Percentiles rank a stretch among this genome's conserved stretches.
phyloP scores from a whole-genome alignment of 768 basidiomycete genomes.

The Mycena epipterygia region DNA sequence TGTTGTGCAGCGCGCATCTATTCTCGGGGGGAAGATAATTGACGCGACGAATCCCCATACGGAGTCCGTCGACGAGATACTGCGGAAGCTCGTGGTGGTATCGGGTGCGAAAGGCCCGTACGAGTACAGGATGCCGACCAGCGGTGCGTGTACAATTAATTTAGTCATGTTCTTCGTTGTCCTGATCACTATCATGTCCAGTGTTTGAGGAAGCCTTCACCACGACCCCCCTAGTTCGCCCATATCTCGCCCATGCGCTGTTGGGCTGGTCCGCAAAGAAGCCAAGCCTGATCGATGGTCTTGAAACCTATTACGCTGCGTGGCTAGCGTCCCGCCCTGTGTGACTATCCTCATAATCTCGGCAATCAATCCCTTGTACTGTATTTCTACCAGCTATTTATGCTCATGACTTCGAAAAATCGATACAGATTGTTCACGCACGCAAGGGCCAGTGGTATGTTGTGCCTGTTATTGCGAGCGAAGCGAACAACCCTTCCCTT shows the following conservation, averaged over 20 bases:
- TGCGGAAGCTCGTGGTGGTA: conserved; percentile 52
- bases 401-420: conserved; percentile 10
- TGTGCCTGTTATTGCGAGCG: conserved; percentile 4
- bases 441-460: conserved; percentile 7
- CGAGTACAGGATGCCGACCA: conserved; percentile 47
- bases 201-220: conserved; percentile 52
- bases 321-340: conserved; percentile 33
- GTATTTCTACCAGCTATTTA: not conserved
- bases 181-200: conserved; percentile 26
- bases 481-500: no score
- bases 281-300: conserved; percentile 56
- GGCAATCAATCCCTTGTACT: conserved; percentile 6
- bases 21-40: conserved; percentile 56
- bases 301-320: conserved; percentile 57
- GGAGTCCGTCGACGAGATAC: conserved; percentile 57
- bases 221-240: conserved; percentile 49
- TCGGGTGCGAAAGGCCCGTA: conserved; percentile 54
- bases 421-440: not conserved
- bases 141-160: conserved; percentile 46
- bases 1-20: conserved; percentile 53
- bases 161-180: not conserved
- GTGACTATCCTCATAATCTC: conserved; percentile 8
- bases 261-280: conserved; percentile 61
- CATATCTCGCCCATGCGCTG: conserved; percentile 55
- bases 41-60: conserved; percentile 54